Conservation (phyloP, 2,329 filamentous ascomycete genomes). For the Hymenoscyphus fructigenus region DNA sequence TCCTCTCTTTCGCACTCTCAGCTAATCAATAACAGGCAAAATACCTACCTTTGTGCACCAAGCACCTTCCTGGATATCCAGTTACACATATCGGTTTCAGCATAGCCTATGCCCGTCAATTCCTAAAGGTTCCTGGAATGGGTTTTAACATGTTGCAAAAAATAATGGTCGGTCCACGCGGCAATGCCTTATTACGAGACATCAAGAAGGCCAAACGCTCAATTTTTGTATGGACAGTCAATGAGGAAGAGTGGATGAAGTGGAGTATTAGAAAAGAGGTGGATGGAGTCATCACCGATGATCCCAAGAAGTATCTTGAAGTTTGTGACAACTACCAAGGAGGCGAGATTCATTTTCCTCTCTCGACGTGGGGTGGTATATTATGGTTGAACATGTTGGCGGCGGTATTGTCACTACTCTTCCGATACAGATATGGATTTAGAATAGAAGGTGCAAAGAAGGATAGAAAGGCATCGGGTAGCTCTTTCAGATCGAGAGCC, state of each 20-base stretch:
- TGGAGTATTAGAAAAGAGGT: slow-evolving; percentile 68
- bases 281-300: slow-evolving; percentile 84
- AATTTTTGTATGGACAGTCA: slow-evolving; percentile 85
- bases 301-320: slow-evolving; percentile 67
- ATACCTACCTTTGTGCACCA: slow-evolving; percentile 63
- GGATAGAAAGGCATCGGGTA: slow-evolving; percentile 13
- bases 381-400: slow-evolving; percentile 27
- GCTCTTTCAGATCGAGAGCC: slow-evolving; percentile 4
- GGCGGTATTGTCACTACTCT: slow-evolving; percentile 21
- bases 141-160: slow-evolving; percentile 77
- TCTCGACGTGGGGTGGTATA: slow-evolving; percentile 19
- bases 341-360: slow-evolving; percentile 20
- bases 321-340: slow-evolving; percentile 47
- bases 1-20: not conserved
- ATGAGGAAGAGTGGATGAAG: slow-evolving; percentile 74
- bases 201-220: slow-evolving; percentile 55
- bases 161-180: slow-evolving; percentile 66
- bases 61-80: slow-evolving; percentile 61
- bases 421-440: slow-evolving; percentile 27
- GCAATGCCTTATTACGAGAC: slow-evolving; percentile 63
- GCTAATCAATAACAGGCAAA: slow-evolving; percentile 47
- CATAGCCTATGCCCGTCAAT: slow-evolving; percentile 61
- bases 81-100: slow-evolving; percentile 68
- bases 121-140: slow-evolving; percentile 65
- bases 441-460: slow-evolving; percentile 18